Percentiles rank a stretch among this genome's conserved stretches.
Conservation (phyloP, 163 green algal species). For the Chlorella variabilis region DNA sequence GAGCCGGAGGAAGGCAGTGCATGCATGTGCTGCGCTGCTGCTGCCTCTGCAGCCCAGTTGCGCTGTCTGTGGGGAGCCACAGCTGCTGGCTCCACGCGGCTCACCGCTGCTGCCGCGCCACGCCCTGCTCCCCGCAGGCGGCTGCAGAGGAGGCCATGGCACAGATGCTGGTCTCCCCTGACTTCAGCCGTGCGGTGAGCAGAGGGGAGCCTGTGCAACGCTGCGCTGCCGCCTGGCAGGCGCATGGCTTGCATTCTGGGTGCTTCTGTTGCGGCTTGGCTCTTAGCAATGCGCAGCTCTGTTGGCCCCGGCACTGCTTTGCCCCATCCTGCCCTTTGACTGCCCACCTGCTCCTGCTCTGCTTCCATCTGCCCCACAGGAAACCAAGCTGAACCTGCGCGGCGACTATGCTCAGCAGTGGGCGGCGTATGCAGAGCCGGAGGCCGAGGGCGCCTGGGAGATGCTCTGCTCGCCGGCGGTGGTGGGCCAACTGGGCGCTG, state of each 20-base stretch:
- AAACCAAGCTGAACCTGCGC: slow-evolving; percentile 58
- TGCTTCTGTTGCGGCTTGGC: no score
- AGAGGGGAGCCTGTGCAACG: background rate
- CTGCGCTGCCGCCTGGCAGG: no score
- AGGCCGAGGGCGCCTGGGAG: slow-evolving; percentile 54
- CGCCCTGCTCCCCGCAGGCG: no score
- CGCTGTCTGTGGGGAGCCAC: no score
- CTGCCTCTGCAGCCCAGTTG: background rate
- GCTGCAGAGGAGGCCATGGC: slow-evolving; percentile 49
- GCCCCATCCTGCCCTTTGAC: no score
- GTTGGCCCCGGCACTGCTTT: no score
- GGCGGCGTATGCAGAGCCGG: slow-evolving; percentile 44
- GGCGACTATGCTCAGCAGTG: slow-evolving; percentile 55
- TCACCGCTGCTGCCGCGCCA: no score
- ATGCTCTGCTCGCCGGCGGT: slow-evolving; percentile 41
- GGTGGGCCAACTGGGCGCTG: slow-evolving; percentile 39
- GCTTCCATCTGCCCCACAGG: background rate
- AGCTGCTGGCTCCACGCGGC: no score
- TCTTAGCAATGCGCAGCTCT: no score
- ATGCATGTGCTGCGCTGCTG: background rate
- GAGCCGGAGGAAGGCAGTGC: no score
- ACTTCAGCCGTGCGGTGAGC: slow-evolving; percentile 44
- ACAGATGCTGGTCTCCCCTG: slow-evolving; percentile 49
- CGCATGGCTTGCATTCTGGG: no score
- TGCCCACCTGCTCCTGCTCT: no score